Base-by-base conservation (phyloP, 2,329 filamentous ascomycete genomes). In the Aureobasidium subglaciale region DNA sequence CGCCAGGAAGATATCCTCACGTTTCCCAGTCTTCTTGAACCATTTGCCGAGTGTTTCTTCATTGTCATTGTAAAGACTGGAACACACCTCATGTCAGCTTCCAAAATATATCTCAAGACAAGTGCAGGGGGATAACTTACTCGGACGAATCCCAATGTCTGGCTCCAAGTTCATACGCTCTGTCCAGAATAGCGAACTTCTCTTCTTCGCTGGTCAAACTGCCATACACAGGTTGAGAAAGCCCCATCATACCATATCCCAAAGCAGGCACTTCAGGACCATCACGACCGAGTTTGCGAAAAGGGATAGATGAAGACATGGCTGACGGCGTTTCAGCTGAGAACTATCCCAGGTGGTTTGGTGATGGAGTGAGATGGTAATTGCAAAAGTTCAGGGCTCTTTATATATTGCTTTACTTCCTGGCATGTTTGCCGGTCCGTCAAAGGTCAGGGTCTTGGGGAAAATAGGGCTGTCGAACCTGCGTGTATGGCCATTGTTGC, bases 161-260 rank as follows among this genome's bases (percentile, higher is more conserved):
- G 18, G 53, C 56, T n/a, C 65, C 66, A 4, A 65, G 41, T n/a
- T 65, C 63, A 18, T 57, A 30, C 3, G 63, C 65, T 15, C 57
- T 58, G 42, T 64, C 63, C 7, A 66, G 60, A 18, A 66, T 25
- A 10, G 46, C 27, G 32, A 65, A 60, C 1, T 59, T 57, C n/a
- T 65, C 64, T 45, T 63, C 60, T 27, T 65, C 61, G 37, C 50
- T 55, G 11, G 56, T 38, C 10, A 55, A 16, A 3, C 43, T 53
- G 18, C 62, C 59, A 48, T 65, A 64, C 34, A 55, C 49, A 18
- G 37, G 35, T 16, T 53, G 49, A n/a, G 49, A 53, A 37, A 76
- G 60, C 4, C 78, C 77, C 79, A 83, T 82, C 25, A 77, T 67
- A n/a, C 80, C 78, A 30, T 80, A 74, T 10, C 80, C 79, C 6